These are phyloP conservation scores for Colletotrichum musicola DNA, from an alignment of 2,329 filamentous ascomycete species.

Conservation along the genomic window DNA sequence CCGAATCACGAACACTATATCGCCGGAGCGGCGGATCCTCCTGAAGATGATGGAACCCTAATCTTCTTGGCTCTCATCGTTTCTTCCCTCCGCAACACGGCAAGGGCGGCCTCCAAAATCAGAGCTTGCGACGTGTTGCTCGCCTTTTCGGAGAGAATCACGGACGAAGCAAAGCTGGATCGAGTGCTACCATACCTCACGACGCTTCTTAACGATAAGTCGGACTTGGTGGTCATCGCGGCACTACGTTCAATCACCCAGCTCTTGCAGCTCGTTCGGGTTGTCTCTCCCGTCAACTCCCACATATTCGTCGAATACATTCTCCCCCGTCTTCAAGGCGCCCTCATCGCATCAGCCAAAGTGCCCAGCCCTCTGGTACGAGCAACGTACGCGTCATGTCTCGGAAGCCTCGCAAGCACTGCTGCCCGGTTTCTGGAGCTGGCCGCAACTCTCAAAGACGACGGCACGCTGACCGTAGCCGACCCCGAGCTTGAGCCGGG, in stretches of 20 bases:
- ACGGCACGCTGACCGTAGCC: slow-evolving; percentile 81
- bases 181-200: slow-evolving; percentile 92
- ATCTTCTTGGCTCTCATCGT: slow-evolving; percentile 93
- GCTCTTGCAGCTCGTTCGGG: slow-evolving; percentile 85
- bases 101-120: slow-evolving; percentile 86
- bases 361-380: slow-evolving; percentile 79
- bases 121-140: slow-evolving; percentile 92
- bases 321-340: slow-evolving; percentile 71
- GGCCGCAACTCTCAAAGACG: slow-evolving; percentile 87
- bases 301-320: slow-evolving; percentile 78
- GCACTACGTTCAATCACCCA: slow-evolving; percentile 90
- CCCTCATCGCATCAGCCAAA: slow-evolving; percentile 59
- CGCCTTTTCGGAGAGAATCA: slow-evolving; percentile 90
- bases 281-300: slow-evolving; percentile 84
- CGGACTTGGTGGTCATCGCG: slow-evolving; percentile 86
- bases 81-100: slow-evolving; percentile 89
- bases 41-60: slow-evolving; percentile 87
- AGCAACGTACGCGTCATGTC: slow-evolving; percentile 91
- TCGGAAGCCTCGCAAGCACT: slow-evolving; percentile 88
- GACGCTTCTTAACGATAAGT: slow-evolving; percentile 82
- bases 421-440: slow-evolving; percentile 90
- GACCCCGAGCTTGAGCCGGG: slow-evolving; percentile 86
- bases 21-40: slow-evolving; percentile 69
- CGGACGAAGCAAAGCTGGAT: slow-evolving; percentile 96
- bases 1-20: slow-evolving; percentile 84